Evolutionary conservation across 2,329 filamentous ascomycete genomes (phyloP), one percentile per base, ranked within the genome.

Genomic region (Trichophaea hybrida): DNA sequence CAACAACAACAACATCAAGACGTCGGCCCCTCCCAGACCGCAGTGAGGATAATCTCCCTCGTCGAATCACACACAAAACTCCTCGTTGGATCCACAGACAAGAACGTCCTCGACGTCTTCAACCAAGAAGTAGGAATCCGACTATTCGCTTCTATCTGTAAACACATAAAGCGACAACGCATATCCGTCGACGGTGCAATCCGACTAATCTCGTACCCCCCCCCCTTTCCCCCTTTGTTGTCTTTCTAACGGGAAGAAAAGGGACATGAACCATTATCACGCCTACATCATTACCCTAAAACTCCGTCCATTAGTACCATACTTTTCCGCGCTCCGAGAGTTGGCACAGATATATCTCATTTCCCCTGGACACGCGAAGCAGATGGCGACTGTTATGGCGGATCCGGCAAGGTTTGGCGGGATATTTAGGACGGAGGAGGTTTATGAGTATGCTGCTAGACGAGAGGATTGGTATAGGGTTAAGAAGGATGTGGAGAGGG

Each of bases 91-190:
- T 94, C 88, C 70, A 97, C 91, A 1, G 93, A 98, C 71, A 98
- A 98, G 76, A 91, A 88, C 63, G 94, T 95, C 78, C 83, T 98
- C 32, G 93, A 98, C 70, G 93, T 98, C 12, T 98, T 98, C 77
- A 96, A 95, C 72, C 88, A 93, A 73, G 93, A 98, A 74, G 91
- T 98, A 32, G 93, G 93, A 0, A 80, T 96, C 64, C 85, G 93
- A 32, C 79, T 98, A 56, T 98, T 97, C 74, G 83, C 85, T 17
- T 86, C 88, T 15, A 77, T 98, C 55, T 96, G 91, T 78, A 98
- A 98, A 74, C 93, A 98, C 73, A 80, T 98, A 66, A 98, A 98
- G 76, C 85, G 91, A 7, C 93, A 97, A 75, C 84, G 93, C 59
- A 81, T 98, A 73, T 91, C 85, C 70, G 87, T 88, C 32, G 84